Conservation (phyloP, 2,329 filamentous ascomycete species). For the Helotiales sp. region DNA sequence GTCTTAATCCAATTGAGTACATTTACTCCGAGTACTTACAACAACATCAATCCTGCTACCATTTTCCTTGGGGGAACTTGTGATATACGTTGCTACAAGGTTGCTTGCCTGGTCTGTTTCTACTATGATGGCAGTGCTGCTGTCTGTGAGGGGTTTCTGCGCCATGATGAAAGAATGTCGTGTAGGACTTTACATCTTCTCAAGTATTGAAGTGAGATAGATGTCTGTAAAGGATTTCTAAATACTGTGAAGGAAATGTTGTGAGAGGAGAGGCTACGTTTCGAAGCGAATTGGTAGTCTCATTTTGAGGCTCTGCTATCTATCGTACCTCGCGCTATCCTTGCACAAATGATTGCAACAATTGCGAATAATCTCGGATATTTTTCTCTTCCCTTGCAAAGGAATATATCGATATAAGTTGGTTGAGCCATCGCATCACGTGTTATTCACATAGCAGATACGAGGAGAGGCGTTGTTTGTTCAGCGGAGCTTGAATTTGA, state of each 20-base stretch:
- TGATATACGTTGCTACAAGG: slow-evolving; percentile 34
- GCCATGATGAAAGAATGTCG: background rate
- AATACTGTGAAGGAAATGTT: no score
- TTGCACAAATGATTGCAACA: no score
- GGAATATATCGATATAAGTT: no score
- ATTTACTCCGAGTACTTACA: slow-evolving; percentile 16
- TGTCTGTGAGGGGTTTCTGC: slow-evolving; percentile 4
- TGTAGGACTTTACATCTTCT: slow-evolving; percentile 4
- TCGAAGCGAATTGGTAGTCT: no score
- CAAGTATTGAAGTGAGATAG: background rate
- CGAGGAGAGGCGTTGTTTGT: background rate
- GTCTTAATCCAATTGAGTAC: background rate
- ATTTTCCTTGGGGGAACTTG: slow-evolving; percentile 6
- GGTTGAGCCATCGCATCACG: no score
- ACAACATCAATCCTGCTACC: slow-evolving; percentile 28
- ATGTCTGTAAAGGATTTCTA: no score
- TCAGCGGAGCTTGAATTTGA: background rate
- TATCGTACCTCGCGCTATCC: no score
- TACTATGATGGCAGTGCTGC: slow-evolving; percentile 21
- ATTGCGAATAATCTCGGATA: no score
- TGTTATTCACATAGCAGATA: background rate
- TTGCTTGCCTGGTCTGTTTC: slow-evolving; percentile 35
- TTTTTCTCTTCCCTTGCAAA: no score
- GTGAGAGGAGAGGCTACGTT: slow-evolving; percentile 12
- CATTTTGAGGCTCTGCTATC: no score